Base-by-base conservation (phyloP, 1,139 yeast genomes). In the Debaryomycetaceae sp. region DNA sequence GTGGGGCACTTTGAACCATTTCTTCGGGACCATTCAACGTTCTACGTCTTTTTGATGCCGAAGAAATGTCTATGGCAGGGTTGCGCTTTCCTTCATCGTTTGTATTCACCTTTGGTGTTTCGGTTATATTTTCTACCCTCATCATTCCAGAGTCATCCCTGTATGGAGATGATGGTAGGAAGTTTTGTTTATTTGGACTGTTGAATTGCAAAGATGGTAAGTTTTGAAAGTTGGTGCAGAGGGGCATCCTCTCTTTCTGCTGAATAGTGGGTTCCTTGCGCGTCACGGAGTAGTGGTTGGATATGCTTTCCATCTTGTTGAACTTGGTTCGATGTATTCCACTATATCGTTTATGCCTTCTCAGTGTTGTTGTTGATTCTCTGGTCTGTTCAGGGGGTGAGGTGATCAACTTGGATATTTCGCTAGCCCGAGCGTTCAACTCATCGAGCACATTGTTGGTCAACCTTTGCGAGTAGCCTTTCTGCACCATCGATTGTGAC, bases 371-470 rank as follows among this genome's bases (percentile, higher is more conserved):
- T 8, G 44, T 45, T 11, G 42, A 40, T 5, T 43, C 37, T 5
- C 24, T 34, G 14, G 42, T 35, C 24, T 41, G 36, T n/a, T 14
- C 42, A 3, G 48, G 42, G 4, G 50, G 48, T 36, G 53, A 56
- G 42, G 43, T 55, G 42, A 52, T 52, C 41, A 43, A 53, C 36
- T 51, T 53, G 37, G 65, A 59, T 31, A 66, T 64, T 46, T 66
- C 66, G 30, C 49, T 55, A 20, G 75, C 74, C 35, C 76, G 54
- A 37, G 50, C 46, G 46, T 72, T 71, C 51, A 74, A 60, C 48
- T 74, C 78, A n/a, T 59, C 57, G 34, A 74, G 55, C 8, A 74
- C 78, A 40, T 69, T 70, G 46, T 63, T 64, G 43, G 76, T 70
- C 38, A 74, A 55, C 40, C 64, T 66, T 48, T 67, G 65, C 6